Conservation (phyloP, 2,329 filamentous ascomycete species). For the Alternaria burnsii region DNA sequence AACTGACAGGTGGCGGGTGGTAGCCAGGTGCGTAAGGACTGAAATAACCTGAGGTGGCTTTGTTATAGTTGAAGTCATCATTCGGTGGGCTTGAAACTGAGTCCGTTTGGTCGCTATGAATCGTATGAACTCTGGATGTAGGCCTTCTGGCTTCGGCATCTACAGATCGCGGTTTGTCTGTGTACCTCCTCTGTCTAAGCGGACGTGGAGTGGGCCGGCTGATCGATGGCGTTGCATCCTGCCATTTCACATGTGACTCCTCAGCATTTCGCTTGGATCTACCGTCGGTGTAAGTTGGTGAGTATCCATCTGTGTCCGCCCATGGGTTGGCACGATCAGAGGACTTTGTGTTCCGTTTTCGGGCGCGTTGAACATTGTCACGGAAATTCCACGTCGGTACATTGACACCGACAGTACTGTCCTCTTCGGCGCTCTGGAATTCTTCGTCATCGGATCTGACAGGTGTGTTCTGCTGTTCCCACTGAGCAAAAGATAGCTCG, state of each 20-base stretch:
- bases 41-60: not conserved
- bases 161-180: not conserved
- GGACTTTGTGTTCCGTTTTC: not conserved
- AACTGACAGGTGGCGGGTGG: not conserved
- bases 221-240: not conserved
- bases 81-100: not conserved
- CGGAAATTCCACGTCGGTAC: constrained; percentile 2
- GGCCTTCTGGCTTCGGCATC: not conserved
- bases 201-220: not conserved
- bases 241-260: not conserved
- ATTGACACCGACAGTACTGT: not conserved
- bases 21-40: not conserved
- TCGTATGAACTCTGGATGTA: not conserved
- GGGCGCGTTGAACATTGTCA: not conserved
- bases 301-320: not conserved
- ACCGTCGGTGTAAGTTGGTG: not conserved
- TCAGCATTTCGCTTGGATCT: not conserved
- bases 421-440: not conserved
- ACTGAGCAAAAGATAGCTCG: not conserved
- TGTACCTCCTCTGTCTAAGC: not conserved
- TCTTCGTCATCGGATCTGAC: constrained; percentile 3
- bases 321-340: not conserved
- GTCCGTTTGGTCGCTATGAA: not conserved
- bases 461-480: constrained; percentile 7
- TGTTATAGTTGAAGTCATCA: not conserved